These are phyloP conservation scores for Ophiostoma pallidulum DNA, from an alignment of 2,329 filamentous ascomycete genomes.

Conservation along the genomic window DNA sequence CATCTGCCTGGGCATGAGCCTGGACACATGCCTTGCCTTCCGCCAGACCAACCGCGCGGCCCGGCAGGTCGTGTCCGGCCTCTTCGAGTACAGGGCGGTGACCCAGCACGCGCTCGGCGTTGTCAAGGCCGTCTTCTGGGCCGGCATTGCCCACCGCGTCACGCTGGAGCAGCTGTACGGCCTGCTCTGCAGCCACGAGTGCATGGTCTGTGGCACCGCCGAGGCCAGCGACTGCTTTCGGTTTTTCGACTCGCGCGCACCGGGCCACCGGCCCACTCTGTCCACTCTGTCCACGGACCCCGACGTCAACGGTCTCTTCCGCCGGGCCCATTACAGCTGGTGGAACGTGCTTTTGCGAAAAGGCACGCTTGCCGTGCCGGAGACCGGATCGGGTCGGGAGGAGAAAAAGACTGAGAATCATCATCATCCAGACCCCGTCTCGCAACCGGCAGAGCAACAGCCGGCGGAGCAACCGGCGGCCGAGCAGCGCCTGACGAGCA, in stretches of 20 bases:
- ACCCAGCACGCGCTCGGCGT: neutral
- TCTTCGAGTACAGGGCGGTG: neutral
- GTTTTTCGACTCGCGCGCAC: slow-evolving; percentile 10
- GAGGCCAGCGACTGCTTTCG: neutral
- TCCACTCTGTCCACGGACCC: neutral
- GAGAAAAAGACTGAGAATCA: no score
- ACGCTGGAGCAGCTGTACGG: slow-evolving; percentile 3
- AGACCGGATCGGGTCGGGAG: no score
- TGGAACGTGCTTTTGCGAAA: neutral
- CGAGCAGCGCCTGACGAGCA: neutral
- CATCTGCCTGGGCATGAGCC: slow-evolving; percentile 1
- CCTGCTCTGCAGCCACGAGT: slow-evolving; percentile 6
- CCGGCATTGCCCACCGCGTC: slow-evolving; percentile 1
- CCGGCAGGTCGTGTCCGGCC: neutral
- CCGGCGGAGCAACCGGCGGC: neutral
- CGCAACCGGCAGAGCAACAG: neutral
- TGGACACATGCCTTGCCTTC: slow-evolving; percentile 2
- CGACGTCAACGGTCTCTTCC: neutral
- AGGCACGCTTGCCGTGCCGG: no score
- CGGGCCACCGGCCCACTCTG: neutral
- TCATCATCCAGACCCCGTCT: no score
- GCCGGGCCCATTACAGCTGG: neutral
- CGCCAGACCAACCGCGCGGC: slow-evolving; percentile 7
- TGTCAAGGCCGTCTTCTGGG: slow-evolving; percentile 5
- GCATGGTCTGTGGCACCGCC: slow-evolving; percentile 8